Evolutionary conservation across 169 alveolate species (phyloP).

Genomic region (Cryptosporidium meleagridis): DNA sequence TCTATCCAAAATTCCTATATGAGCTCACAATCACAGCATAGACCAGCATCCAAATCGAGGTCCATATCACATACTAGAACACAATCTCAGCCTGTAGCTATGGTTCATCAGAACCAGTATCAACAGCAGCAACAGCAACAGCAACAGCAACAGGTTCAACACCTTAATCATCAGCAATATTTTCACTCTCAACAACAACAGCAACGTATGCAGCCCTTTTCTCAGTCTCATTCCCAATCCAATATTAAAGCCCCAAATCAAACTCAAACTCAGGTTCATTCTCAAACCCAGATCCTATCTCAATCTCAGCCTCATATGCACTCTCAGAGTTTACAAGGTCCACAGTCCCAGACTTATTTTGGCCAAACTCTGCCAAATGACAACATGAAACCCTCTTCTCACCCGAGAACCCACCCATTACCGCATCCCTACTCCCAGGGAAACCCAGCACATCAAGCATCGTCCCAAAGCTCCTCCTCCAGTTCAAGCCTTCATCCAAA

Average conservation of each 20-base stretch:
- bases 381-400: neutral
- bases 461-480: conserved; percentile 14
- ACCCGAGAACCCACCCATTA: neutral
- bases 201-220: neutral
- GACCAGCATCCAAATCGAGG: neutral
- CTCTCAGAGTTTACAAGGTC: neutral
- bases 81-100: neutral
- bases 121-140: neutral
- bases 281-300: conserved; percentile 1
- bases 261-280: neutral
- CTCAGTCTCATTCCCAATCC: neutral
- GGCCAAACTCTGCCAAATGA: neutral
- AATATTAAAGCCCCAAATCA: neutral
- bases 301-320: conserved; percentile 7
- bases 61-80: neutral
- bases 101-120: neutral
- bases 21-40: conserved; percentile 4
- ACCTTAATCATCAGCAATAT: neutral
- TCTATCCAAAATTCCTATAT: neutral
- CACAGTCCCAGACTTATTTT: neutral
- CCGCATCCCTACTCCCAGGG: conserved; percentile 31
- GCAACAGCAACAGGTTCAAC: conserved; percentile 11
- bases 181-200: neutral
- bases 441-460: conserved; percentile 5
- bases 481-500: neutral